Evolutionary conservation across 192 early-diverging fungal genomes (phyloP).

Genomic region (Neocallimastix lanati): DNA sequence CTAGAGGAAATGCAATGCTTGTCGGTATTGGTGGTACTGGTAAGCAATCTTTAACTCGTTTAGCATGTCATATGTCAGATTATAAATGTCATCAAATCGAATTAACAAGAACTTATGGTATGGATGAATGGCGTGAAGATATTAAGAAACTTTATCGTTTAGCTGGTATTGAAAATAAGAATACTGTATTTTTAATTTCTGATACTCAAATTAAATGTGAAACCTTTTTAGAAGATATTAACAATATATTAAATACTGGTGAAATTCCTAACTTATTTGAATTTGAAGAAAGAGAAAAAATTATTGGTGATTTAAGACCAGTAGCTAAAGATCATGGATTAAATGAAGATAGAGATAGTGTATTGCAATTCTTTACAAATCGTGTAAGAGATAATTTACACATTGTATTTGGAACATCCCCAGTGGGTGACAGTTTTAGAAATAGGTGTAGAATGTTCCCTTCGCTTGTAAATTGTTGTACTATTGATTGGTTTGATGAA

Average conservation of each 20-base stretch:
- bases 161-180: constrained; percentile 38
- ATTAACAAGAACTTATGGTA: constrained; percentile 32
- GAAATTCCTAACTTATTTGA: constrained; percentile 42
- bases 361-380: constrained; percentile 42
- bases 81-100: constrained; percentile 37
- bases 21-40: constrained; percentile 40
- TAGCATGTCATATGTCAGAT: constrained; percentile 41
- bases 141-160: constrained; percentile 28
- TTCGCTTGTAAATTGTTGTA: constrained; percentile 37
- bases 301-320: constrained; percentile 1
- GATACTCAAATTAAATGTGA: constrained; percentile 43
- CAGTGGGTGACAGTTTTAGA: constrained; percentile 35
- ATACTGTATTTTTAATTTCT: constrained; percentile 35
- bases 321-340: constrained; percentile 29
- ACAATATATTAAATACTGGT: constrained; percentile 36
- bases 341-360: constrained; percentile 31
- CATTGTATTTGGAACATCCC: constrained; percentile 35
- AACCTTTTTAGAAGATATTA: constrained; percentile 36
- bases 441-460: constrained; percentile 41
- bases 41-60: constrained; percentile 32
- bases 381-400: constrained; percentile 37
- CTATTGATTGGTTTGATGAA: constrained; percentile 46
- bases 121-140: constrained; percentile 34
- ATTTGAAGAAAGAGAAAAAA: constrained; percentile 31
- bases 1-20: constrained; percentile 33